Evolutionary conservation across 164 flowering plant genomes (phyloP).

Genomic region (Brasenia schreberi): DNA sequence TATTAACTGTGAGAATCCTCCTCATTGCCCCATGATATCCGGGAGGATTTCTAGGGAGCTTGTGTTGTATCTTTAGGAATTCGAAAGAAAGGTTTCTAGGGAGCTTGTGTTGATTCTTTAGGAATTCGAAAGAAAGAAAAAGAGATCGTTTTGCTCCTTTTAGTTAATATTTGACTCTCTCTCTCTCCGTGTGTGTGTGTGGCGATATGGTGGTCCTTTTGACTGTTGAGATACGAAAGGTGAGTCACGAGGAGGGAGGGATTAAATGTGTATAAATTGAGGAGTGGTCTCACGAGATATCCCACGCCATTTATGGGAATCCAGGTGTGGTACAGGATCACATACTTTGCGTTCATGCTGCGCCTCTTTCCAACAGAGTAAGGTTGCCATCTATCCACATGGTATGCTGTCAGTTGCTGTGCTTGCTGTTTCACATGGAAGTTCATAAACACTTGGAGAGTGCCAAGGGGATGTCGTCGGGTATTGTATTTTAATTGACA

Average conservation of each 20-base stretch:
- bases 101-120: too few species aligned
- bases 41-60: neutral
- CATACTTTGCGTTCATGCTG: too few species aligned
- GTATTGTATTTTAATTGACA: too few species aligned
- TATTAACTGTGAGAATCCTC: neutral
- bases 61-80: neutral
- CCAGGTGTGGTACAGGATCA: neutral
- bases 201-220: neutral
- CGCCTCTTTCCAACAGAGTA: too few species aligned
- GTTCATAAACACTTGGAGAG: too few species aligned
- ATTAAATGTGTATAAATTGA: neutral
- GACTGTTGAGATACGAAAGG: neutral
- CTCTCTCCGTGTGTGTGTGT: neutral
- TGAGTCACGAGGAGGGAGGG: neutral
- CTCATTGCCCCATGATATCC: neutral
- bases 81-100: neutral
- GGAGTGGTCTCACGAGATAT: neutral
- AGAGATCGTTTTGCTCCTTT: neutral
- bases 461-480: too few species aligned
- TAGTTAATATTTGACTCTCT: neutral
- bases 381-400: neutral
- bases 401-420: neutral
- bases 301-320: neutral
- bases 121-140: neutral
- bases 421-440: too few species aligned